phyloP scores from a whole-genome alignment of 306 rosid species.

The Leucaena leucocephala region DNA sequence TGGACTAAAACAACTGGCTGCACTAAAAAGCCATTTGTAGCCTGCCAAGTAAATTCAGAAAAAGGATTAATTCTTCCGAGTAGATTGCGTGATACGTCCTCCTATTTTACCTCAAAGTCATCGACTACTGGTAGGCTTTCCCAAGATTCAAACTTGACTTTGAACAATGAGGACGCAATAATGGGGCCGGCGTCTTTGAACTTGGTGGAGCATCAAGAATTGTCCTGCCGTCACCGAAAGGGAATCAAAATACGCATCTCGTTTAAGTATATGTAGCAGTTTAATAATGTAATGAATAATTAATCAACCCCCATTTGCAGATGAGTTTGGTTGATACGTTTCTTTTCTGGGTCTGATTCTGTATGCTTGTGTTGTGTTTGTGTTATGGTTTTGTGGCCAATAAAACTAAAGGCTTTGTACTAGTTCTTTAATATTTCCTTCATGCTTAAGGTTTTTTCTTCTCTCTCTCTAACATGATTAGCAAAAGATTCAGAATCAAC shows the following conservation, averaged over 20 bases:
- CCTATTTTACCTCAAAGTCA: no score
- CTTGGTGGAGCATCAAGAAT: background rate
- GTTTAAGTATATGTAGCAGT: no score
- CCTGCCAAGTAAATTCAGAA: no score
- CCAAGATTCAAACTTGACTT: no score
- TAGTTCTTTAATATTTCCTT: conserved; percentile 6
- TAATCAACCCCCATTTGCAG: conserved; percentile 41
- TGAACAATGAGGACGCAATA: background rate
- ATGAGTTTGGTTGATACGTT: conserved; percentile 14
- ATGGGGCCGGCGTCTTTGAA: background rate
- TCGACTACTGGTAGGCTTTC: no score
- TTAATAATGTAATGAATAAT: conserved; percentile 36
- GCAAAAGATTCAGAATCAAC: conserved; percentile 22
- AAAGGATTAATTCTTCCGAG: no score
- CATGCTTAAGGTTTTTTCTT: conserved; percentile 23
- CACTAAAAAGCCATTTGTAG: no score
- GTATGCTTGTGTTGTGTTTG: conserved; percentile 12
- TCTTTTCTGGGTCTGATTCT: background rate
- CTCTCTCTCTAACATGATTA: conserved; percentile 7
- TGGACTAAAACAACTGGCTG: no score
- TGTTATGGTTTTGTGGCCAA: conserved; percentile 30
- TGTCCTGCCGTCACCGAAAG: background rate
- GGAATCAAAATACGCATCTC: background rate
- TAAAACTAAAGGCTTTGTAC: conserved; percentile 11
- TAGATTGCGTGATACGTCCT: no score